These are phyloP conservation scores for Vitis hybrid DNA, from an alignment of 177 flowering plant species.

Conservation along the genomic window DNA sequence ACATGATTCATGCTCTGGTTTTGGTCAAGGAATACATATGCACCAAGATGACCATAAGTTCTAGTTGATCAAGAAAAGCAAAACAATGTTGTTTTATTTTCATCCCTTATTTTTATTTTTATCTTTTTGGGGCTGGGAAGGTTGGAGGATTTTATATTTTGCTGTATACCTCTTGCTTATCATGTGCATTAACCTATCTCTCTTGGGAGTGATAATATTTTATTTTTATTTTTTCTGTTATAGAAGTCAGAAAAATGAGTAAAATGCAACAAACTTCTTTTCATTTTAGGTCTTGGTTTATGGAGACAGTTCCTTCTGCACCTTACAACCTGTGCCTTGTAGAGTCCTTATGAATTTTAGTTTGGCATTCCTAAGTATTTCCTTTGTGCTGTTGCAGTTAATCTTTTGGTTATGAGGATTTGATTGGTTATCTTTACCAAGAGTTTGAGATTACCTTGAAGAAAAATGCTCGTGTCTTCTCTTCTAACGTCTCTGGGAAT, in stretches of 20 bases:
- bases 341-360: not conserved
- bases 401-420: not conserved
- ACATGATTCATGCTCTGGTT: not conserved
- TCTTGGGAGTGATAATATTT: too few species aligned
- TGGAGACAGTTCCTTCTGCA: not conserved
- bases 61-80: too few species aligned
- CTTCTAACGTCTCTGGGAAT: conserved; percentile 55
- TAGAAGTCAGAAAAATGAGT: not conserved
- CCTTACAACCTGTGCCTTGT: not conserved
- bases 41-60: too few species aligned
- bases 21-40: not conserved
- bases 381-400: not conserved
- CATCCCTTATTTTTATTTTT: too few species aligned
- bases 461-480: conserved; percentile 57
- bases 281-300: not conserved
- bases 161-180: too few species aligned
- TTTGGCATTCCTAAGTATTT: not conserved
- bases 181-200: too few species aligned
- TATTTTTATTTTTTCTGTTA: too few species aligned
- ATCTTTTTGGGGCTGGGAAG: too few species aligned
- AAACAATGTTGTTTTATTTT: too few species aligned
- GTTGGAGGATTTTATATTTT: too few species aligned
- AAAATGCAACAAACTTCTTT: not conserved
- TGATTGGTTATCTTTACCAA: conserved; percentile 1
- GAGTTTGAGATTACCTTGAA: conserved; percentile 6